Evolutionary conservation across 495 filamentous ascomycete genomes (phyloP).

Genomic region (Talaromyces ruber): DNA sequence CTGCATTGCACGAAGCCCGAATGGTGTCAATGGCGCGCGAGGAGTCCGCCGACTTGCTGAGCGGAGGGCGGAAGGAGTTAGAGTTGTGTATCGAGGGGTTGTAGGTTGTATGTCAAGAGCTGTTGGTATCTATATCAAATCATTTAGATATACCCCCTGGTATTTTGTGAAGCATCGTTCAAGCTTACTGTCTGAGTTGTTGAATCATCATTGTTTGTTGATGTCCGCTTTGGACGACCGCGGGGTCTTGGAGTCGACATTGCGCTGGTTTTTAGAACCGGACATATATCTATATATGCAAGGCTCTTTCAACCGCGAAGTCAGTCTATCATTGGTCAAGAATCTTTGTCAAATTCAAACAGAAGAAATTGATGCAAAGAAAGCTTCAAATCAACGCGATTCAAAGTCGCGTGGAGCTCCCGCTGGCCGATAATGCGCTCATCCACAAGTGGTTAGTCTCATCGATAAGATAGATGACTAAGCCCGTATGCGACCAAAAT

Average conservation of each 20-base stretch:
- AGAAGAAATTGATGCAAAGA: background rate
- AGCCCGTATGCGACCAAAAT: constrained; percentile 8
- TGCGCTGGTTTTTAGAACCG: background rate
- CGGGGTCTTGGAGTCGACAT: constrained; percentile 34
- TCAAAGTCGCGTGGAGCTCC: constrained; percentile 12
- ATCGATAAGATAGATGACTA: constrained; percentile 30
- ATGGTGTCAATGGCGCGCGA: constrained; percentile 53
- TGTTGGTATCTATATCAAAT: background rate
- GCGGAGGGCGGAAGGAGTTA: constrained; percentile 24
- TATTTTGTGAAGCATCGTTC: background rate
- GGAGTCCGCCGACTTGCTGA: constrained; percentile 26
- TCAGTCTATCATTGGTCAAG: background rate
- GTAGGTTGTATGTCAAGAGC: constrained; percentile 12
- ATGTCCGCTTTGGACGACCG: constrained; percentile 11
- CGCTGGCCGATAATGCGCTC: background rate
- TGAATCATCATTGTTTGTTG: constrained; percentile 2
- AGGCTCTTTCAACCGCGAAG: background rate
- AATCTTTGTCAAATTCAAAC: background rate
- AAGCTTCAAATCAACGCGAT: background rate
- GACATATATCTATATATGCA: background rate
- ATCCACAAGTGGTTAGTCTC: constrained; percentile 10
- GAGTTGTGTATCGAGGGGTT: constrained; percentile 28
- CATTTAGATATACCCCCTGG: background rate
- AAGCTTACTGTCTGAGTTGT: background rate
- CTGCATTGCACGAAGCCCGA: constrained; percentile 64